A percentile compares a stretch with the other conserved stretches of the same genome.
Conservation (phyloP, 768 basidiomycete species). For the Serpula lacrymans region DNA sequence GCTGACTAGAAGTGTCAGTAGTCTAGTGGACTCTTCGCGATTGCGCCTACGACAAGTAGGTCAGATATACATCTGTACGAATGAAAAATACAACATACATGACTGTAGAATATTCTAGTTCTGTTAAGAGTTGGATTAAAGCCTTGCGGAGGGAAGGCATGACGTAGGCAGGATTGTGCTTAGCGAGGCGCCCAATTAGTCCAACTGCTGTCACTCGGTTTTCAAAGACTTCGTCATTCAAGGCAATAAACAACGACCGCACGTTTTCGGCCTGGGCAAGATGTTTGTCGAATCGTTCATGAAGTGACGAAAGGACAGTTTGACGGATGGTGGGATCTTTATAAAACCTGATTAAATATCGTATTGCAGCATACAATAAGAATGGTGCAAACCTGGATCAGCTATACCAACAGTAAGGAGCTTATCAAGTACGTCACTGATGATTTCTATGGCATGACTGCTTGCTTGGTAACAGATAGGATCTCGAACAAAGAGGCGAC, state of each 20-base stretch:
- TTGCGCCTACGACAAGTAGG: conserved; percentile 53
- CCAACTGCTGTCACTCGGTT: conserved; percentile 89
- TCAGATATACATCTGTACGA: conserved; percentile 1
- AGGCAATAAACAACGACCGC: conserved; percentile 92
- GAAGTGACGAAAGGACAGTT: conserved; percentile 81
- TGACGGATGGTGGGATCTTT: conserved; percentile 78
- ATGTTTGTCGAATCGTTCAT: conserved; percentile 94
- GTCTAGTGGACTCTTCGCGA: conserved; percentile 88
- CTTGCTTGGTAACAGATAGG: conserved; percentile 96
- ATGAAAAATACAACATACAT: conserved; percentile 49
- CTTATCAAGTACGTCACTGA: conserved; percentile 97
- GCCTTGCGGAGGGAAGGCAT: conserved; percentile 97
- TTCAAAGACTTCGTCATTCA: conserved; percentile 95
- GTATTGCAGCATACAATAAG: conserved; percentile 7
- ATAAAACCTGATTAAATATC: conserved; percentile 4
- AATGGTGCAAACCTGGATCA: conserved; percentile 70
- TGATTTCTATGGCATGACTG: conserved; percentile 93
- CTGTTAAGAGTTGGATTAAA: conserved; percentile 92
- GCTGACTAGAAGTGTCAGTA: conserved; percentile 85
- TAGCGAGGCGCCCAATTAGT: conserved; percentile 89
- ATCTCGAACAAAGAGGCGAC: conserved; percentile 87
- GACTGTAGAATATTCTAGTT: conserved; percentile 93
- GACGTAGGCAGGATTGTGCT: conserved; percentile 97
- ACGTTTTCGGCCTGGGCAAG: conserved; percentile 98
- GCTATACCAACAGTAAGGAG: conserved; percentile 92